Percentiles rank a stretch among this genome's conserved stretches.
These are phyloP conservation scores for Allantophomopsis lycopodina DNA, from an alignment of 2,329 filamentous ascomycete species.

Conservation along the genomic window DNA sequence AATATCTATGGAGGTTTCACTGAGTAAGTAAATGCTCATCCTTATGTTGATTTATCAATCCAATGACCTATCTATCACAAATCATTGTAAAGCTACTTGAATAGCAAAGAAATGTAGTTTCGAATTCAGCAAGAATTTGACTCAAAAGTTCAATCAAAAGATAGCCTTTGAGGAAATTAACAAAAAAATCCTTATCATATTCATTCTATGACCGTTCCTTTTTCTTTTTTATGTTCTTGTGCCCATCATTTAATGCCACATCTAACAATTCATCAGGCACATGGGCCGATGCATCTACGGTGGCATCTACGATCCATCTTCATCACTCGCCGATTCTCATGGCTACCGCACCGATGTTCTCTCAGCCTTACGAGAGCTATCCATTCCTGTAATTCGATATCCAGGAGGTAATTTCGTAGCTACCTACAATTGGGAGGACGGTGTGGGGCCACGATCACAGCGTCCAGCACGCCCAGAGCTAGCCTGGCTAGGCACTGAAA, in stretches of 20 bases:
- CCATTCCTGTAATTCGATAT: constrained; percentile 66
- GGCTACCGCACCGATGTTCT: constrained; percentile 74
- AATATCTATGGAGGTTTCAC: constrained; percentile 79
- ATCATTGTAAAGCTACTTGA: not conserved
- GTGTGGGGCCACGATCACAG: constrained; percentile 58
- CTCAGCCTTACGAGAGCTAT: constrained; percentile 56
- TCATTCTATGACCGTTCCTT: not conserved
- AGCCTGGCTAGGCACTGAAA: constrained; percentile 66
- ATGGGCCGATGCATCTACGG: constrained; percentile 86
- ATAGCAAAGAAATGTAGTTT: not conserved
- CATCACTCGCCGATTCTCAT: constrained; percentile 56
- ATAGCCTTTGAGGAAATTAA: not conserved
- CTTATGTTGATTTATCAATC: not conserved
- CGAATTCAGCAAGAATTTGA: not conserved
- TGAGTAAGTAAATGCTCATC: constrained; percentile 39
- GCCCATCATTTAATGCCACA: not conserved
- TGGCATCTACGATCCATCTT: constrained; percentile 70
- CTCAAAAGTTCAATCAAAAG: not conserved
- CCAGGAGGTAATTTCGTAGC: constrained; percentile 77
- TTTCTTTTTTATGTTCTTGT: not conserved
- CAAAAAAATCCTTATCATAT: not conserved
- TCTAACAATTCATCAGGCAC: constrained; percentile 35
- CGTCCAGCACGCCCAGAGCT: constrained; percentile 54
- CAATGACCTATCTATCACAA: not conserved
- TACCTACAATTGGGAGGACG: constrained; percentile 78